Conservation (phyloP, 192 early-diverging fungal species). For the Coemansia sp. region DNA sequence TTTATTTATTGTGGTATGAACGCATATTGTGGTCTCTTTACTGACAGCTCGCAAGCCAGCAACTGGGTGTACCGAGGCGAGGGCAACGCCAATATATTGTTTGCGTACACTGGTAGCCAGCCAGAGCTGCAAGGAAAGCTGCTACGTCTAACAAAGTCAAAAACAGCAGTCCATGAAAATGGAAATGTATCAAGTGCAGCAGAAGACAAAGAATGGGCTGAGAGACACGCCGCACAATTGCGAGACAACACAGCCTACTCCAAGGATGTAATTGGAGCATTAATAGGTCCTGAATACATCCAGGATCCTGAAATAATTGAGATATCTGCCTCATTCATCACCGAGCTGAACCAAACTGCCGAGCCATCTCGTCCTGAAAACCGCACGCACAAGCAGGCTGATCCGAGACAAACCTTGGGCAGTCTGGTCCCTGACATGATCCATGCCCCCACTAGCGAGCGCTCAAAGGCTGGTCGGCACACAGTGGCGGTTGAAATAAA, state of each 20-base stretch:
- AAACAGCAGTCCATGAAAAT: too few species aligned
- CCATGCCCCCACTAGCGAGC: background rate
- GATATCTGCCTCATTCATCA: slow-evolving; percentile 31
- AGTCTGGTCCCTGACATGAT: slow-evolving; percentile 53
- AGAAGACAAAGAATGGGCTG: background rate
- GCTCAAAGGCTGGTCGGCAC: background rate
- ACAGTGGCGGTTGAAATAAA: slow-evolving; percentile 56
- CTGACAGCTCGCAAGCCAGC: slow-evolving; percentile 9
- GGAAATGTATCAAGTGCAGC: too few species aligned
- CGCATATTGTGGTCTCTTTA: too few species aligned
- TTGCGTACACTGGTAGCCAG: slow-evolving; percentile 54
- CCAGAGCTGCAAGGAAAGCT: slow-evolving; percentile 20
- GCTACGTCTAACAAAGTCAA: slow-evolving; percentile 31
- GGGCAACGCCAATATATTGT: slow-evolving; percentile 69
- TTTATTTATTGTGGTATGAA: too few species aligned
- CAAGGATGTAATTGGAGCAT: slow-evolving; percentile 41
- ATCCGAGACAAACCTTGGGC: slow-evolving; percentile 39
- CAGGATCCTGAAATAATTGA: slow-evolving; percentile 25
- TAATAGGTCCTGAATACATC: slow-evolving; percentile 52
- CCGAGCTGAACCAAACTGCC: slow-evolving; percentile 23
- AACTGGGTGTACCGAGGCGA: slow-evolving; percentile 69
- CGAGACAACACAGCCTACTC: slow-evolving; percentile 16
- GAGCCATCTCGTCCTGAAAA: slow-evolving; percentile 37
- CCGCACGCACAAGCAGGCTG: slow-evolving; percentile 48
- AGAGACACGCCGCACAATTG: background rate